These are phyloP conservation scores for Cladosporium sp. DNA, from an alignment of 2,329 filamentous ascomycete genomes.

Conservation along the genomic window DNA sequence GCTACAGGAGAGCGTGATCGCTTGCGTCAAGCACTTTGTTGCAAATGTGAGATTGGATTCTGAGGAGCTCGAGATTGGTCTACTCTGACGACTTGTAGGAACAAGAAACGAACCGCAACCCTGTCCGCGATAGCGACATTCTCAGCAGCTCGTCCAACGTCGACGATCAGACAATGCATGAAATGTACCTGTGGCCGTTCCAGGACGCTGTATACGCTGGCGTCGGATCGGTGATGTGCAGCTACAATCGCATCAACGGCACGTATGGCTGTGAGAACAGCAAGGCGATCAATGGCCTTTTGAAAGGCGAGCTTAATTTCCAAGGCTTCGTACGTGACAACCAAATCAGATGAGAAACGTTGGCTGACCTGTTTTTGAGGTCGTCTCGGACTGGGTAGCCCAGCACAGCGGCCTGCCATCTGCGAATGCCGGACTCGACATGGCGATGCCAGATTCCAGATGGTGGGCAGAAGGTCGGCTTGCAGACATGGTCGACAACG, in stretches of 20 bases:
- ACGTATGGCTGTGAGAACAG: constrained; percentile 63
- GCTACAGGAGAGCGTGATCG: constrained; percentile 53
- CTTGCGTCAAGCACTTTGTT: constrained; percentile 53
- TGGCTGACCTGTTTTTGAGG: too few relatives aligned
- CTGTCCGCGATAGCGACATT: constrained; percentile 19
- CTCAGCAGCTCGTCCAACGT: constrained; percentile 46
- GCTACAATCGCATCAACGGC: constrained; percentile 28
- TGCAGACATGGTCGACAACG: constrained; percentile 53
- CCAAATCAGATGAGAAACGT: too few relatives aligned
- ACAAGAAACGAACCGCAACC: constrained; percentile 46
- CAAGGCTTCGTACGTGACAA: constrained; percentile 52
- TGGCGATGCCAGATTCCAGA: constrained; percentile 55
- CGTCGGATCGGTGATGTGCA: constrained; percentile 39
- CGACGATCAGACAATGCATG: constrained; percentile 60
- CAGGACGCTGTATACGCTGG: constrained; percentile 44
- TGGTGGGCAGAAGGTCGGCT: constrained; percentile 38
- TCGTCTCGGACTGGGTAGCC: constrained; percentile 62
- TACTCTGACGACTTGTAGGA: constrained; percentile 25
- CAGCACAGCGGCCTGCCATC: constrained; percentile 55
- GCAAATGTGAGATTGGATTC: constrained; percentile 32
- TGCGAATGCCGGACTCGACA: constrained; percentile 58
- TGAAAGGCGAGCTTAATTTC: constrained; percentile 70
- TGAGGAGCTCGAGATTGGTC: constrained; percentile 1
- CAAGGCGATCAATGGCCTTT: constrained; percentile 60
- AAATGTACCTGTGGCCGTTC: constrained; percentile 58